Base-by-base conservation (phyloP, 768 basidiomycete species). In the Rubroboletus satanas region DNA sequence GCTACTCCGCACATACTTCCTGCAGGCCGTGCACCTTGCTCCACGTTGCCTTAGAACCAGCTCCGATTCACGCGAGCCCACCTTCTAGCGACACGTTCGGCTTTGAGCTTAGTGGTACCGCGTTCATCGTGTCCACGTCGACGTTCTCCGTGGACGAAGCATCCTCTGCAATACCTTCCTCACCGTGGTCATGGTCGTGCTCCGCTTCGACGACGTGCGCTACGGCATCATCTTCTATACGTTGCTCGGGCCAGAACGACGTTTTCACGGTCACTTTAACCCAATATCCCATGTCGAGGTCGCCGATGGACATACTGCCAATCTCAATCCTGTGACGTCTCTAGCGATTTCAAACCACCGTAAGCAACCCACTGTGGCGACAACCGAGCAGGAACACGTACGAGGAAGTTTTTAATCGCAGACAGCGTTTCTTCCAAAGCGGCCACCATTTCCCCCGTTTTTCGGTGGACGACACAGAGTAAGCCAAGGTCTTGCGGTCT, bases 221-320 rank as follows among this genome's bases (percentile, higher is more conserved):
- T 14, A 32, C 21, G 31, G 36, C 21, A 18, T 38, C 35, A 15
- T 47, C 51, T 14, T 47, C 50, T 26, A 4, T 17, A 11, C 1
- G 7, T 26, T 29, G 45, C 18, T 43, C 28, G 5, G 14, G 23
- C 32, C 36, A 28, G 17, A 43, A 7, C 23, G 10, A 31, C 11
- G 2, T 36, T 26, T 37, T 29, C 44, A 66, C 17, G 0, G 48
- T 46, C 9, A 56, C 38, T 28, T 23, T 38, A 45, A 62, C 38
- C 55, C 59, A 62, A 44, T 64, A 62, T 28, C 65, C 65, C 55
- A 59, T 47, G n/a, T 67, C 57, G 32, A 66, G 29, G 10, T 57
- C 49, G 9, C 52, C 48, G 1, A 56, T 32, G 3, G 33, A 46
- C 23, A 57, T 14, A 3, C 14, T 23, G 4, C 17, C 11, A 4